Evolutionary conservation across 2,329 filamentous ascomycete genomes (phyloP), one percentile per base, ranked within the genome.

Genomic region (Fusarium oxysporum): DNA sequence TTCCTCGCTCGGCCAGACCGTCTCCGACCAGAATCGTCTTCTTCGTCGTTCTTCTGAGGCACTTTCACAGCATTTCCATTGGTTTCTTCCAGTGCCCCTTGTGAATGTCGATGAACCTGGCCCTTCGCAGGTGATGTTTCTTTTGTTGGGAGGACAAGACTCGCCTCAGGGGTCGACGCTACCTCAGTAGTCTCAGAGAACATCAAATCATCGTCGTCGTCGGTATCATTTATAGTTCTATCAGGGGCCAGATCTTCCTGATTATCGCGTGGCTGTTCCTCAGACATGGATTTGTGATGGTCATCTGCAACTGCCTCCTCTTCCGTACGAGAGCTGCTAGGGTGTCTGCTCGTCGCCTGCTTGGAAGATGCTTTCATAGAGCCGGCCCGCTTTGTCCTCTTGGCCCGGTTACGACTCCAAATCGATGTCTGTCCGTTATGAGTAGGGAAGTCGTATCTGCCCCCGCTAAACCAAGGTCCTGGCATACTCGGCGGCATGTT

Each of bases 371-470:
- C 44, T 40, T 74, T 75, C 70, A 75, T 75, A n/a, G 62, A 66
- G 28, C 73, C 73, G 60, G 35, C 68, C n/a, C 47, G 72, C 35
- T 75, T 74, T 28, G 63, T 73, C 45, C 50, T 62, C 23, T 55
- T 64, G 35, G 44, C 23, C 63, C 57, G 67, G n/a, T 68, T 68
- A 3, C 78, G 73, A 17, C 79, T 78, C 81, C 82, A 82, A 38
- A 82, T 81, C 6, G 82, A 83, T n/a, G 60, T 76, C 32, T 77
- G 43, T 3, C 77, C 75, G 33, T 72, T 76, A 68, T 81, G 72
- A 25, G 76, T 71, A 28, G 81, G 77, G 69, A 79, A 76, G n/a
- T 81, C 63, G 68, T 81, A 80, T 76, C 80, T 75, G 71, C 81
- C 75, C 9, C 62, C 71, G 4, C 37, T 67, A 5, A 65, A 68